Percentiles rank a stretch among this genome's conserved stretches.
These are phyloP conservation scores for Phellopilus nigrolimitatus DNA, from an alignment of 1,284 basidiomycete species.

Conservation along the genomic window DNA sequence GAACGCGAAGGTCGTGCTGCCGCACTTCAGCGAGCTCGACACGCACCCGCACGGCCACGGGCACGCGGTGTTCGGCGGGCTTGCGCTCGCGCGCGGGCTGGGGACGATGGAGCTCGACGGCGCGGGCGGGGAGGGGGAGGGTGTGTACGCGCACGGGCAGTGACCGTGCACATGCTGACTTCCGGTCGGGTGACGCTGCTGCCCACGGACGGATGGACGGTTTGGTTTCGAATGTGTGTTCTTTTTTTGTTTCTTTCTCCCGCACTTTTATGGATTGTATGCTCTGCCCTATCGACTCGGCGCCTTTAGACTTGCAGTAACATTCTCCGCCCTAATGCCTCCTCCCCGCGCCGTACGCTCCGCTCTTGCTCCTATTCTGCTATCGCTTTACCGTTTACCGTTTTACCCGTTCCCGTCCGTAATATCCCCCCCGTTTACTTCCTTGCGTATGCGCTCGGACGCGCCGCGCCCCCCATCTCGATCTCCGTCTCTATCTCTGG, in stretches of 20 bases:
- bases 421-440: too few relatives aligned
- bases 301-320: too few relatives aligned
- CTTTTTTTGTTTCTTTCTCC: background rate
- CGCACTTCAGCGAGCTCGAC: slow-evolving; percentile 58
- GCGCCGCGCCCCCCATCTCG: too few relatives aligned
- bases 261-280: background rate
- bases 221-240: background rate
- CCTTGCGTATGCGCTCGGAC: too few relatives aligned
- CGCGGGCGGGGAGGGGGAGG: background rate
- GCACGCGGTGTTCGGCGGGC: background rate
- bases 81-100: slow-evolving; percentile 8
- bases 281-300: too few relatives aligned
- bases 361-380: too few relatives aligned
- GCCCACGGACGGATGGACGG: background rate
- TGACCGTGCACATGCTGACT: background rate
- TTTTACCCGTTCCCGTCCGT: too few relatives aligned
- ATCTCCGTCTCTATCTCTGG: too few relatives aligned
- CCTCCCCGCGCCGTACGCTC: too few relatives aligned
- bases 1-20: slow-evolving; percentile 39
- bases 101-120: slow-evolving; percentile 11
- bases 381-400: too few relatives aligned
- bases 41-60: slow-evolving; percentile 6
- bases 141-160: slow-evolving; percentile 3
- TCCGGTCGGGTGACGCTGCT: too few relatives aligned
- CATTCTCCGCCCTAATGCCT: too few relatives aligned